Percentiles rank a stretch among this genome's conserved stretches.
phyloP scores from a whole-genome alignment of 176 grass and related monocot genomes.

The Alopecurus myosuroides region DNA sequence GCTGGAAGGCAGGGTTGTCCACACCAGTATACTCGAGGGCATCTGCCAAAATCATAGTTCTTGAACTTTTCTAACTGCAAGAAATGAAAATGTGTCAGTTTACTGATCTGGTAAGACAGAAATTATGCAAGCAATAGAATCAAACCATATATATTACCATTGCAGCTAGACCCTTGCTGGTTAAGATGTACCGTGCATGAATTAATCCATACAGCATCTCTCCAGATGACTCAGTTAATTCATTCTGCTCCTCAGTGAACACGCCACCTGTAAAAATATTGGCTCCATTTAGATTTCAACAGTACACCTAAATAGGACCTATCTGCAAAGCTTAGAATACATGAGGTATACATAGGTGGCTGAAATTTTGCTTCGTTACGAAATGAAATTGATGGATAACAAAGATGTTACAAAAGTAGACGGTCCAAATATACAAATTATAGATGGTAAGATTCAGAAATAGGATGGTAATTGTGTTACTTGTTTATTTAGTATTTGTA shows the following conservation, averaged over 20 bases:
- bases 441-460: neutral
- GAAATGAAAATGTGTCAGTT: constrained; percentile 11
- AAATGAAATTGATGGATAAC: constrained; percentile 19
- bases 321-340: neutral
- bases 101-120: neutral
- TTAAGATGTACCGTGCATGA: constrained; percentile 86
- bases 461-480: neutral
- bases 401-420: constrained; percentile 4
- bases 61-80: constrained; percentile 90
- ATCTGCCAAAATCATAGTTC: constrained; percentile 96
- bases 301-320: neutral
- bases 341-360: neutral
- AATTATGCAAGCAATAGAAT: constrained; percentile 6
- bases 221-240: constrained; percentile 87
- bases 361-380: constrained; percentile 6
- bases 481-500: neutral
- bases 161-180: constrained; percentile 90
- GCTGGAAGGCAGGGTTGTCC: constrained; percentile 93
- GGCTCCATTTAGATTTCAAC: neutral
- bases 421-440: neutral
- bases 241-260: constrained; percentile 92
- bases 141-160: constrained; percentile 58
- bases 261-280: constrained; percentile 60
- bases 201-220: constrained; percentile 98
- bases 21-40: constrained; percentile 87